Base-by-base conservation (phyloP, 208 protist species). In the Leishmania aethiopica region DNA sequence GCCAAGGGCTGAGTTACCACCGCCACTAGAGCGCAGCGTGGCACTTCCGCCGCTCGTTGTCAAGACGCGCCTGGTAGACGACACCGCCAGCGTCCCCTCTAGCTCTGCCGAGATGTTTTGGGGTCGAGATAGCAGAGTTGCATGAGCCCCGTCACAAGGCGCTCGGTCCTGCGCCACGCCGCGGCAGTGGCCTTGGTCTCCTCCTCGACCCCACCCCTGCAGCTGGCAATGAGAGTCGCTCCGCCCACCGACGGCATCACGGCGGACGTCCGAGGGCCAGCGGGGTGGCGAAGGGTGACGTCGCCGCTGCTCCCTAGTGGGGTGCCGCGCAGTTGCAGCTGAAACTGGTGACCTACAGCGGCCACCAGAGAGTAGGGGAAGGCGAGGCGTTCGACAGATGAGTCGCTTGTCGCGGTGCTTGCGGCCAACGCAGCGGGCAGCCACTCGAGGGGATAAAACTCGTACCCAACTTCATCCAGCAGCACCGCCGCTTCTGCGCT, bases 391-490 rank as follows among this genome's bases (percentile, higher is more conserved):
- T 69, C 51, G 17, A 80, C 25, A 25, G 51, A 55, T 35, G 60
- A 17, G 22, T n/a, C 45, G 22, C 1, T 74, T 62, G 62, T 32
- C 22, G 35, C 60, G 47, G 55, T 75, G 62, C 37, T 6, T 22
- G 42, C 35, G 32, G 55, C 25, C 25, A 77, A 53, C 42, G 64
- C 32, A 28, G 84, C 86, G 5, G 93, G 94, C 42, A 97, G 77
- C 93, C 94, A 97, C 80, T 97, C 92, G 13, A 97, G 85, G 6
- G 92, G 86, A 77, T 96, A 97, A 71, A 97, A 94, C 82, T 94
- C 87, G 67, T 97, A 97, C 22, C 90, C 91, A 13, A 97, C 87
- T 10, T 92, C 77, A 71, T 95, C 85, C 72, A 97, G 79, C 64
- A 97, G 77, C 37, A 89, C 76, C 32, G 64, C 83, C 32, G 90